Base-by-base conservation (phyloP, 805 yeast species). In the Ogataea paraovalis region DNA sequence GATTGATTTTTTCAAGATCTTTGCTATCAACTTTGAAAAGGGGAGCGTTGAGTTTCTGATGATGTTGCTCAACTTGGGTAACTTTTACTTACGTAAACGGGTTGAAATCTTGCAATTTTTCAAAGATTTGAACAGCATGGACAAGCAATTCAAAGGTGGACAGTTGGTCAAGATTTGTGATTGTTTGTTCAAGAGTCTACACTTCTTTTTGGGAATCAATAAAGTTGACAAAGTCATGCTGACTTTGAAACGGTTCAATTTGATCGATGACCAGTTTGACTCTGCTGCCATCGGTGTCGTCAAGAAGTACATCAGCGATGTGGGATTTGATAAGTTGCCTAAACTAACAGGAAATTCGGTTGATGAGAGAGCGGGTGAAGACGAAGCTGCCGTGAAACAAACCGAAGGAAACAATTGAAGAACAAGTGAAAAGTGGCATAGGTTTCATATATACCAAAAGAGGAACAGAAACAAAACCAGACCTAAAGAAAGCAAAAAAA, bases 91-190 rank as follows among this genome's bases (percentile, higher is more conserved):
- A n/a, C 32, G 43, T 18, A 53, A 56, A 23, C 48, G 52, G 13
- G 44, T 47, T 7, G 58, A 53, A 16, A 57, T 61, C 33, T n/a
- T 54, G 16, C 48, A 53, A 20, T 59, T 58, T 42, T 45, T 59
- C 37, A 48, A 46, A 27, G 65, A 59, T 28, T 44, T 60, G 27
- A 61, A 61, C 43, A 41, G 45, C 14, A 46, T 61, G 33, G 52
- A 48, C 6, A 40, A 48, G 6, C 51, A 48, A 6, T 57, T 55
- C 38, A 25, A 28, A 5, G 40, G 52, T 19, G 18, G 44, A 5
- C 37, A 45, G 13, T 32, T 59, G 18, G 41, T 48, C 2, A 45
- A 49, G 22, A 46, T 53, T 19, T 53, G 56, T 44, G 64, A 62
- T 37, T 54, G 48, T 22, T 41, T 62, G 10, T 59, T 60, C 46